Base-by-base conservation (phyloP, 306 rosid species). In the Lagenaria siceraria region DNA sequence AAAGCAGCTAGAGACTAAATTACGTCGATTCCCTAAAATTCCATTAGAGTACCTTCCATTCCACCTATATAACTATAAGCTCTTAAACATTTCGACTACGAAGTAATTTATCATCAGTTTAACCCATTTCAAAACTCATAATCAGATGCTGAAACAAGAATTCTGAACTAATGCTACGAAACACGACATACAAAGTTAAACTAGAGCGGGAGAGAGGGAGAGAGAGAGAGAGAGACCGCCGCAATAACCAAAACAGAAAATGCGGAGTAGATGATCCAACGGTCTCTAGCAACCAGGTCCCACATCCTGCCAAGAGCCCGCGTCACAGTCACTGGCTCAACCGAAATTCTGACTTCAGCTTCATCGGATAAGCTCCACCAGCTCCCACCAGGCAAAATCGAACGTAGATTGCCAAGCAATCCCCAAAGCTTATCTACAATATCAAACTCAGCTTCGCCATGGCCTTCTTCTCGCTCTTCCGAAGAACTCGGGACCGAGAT, bases 331-430 rank as follows among this genome's bases (percentile, higher is more conserved):
- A 92, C 91, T 22, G 97, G 96, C 72, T 95, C 81, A 75, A 89
- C 89, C 69, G 81, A 63, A 27, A 83, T 17, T 58, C 54, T 83
- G 61, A 84, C 58, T 6, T 88, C 85, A 7, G 74, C 87, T 11
- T 82, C 97, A 18, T 83, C 82, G 73, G 88, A 83, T 84, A 92
- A 88, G 74, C 79, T 80, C 97, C 98, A 95, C 97, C 98, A 95
- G 9, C 71, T 75, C 2, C 97, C 98, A 27, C 97, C 97, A 2
- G 97, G 97, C 2, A 90, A 72, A 52, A 95, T 77, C 4, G 87
- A 85, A 29, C 86, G 85, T 21, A 88, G 5, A 33, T 83, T 69
- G 7, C 59, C 70, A 43, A 85, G 7, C 80, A 80, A 84, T 78
- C 82, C 78, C 38, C 84, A 79, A 13, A 90, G 76, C 78, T 58